Conservation (phyloP, 768 basidiomycete species). For the Termitomyces sp. region DNA sequence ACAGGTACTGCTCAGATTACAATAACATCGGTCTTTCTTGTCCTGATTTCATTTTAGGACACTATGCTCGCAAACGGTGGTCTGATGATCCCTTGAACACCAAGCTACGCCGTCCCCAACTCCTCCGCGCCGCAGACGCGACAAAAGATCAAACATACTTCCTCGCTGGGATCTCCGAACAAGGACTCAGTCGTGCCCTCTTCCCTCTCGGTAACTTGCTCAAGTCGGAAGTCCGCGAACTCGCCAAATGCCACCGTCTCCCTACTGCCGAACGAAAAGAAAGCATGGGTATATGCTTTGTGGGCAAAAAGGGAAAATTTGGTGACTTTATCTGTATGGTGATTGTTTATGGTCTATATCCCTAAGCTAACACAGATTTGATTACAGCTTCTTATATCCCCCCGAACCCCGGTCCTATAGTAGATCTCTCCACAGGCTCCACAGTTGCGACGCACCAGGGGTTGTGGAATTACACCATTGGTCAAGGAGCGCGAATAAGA, state of each 20-base stretch:
- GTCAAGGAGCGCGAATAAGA: constrained; percentile 67
- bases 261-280: constrained; percentile 76
- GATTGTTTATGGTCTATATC: not conserved
- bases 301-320: constrained; percentile 77
- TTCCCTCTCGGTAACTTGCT: constrained; percentile 39
- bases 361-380: not conserved
- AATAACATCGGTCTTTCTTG: not conserved
- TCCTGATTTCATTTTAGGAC: constrained; percentile 44
- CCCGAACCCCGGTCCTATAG: constrained; percentile 65
- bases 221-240: constrained; percentile 69
- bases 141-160: constrained; percentile 93
- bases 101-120: constrained; percentile 37
- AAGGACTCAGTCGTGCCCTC: not conserved
- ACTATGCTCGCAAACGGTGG: constrained; percentile 79
- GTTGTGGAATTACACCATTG: constrained; percentile 83
- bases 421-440: constrained; percentile 53
- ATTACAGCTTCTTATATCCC: constrained; percentile 72
- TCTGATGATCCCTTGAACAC: constrained; percentile 7
- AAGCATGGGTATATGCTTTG: constrained; percentile 94
- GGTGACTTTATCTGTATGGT: constrained; percentile 65
- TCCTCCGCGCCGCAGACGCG: constrained; percentile 52
- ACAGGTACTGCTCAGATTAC: constrained; percentile 49
- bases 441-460: constrained; percentile 64
- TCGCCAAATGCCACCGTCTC: constrained; percentile 60
- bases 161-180: constrained; percentile 3